Evolutionary conservation across 2,329 filamentous ascomycete genomes (phyloP), one percentile per base, ranked within the genome.

Genomic region (Colletotrichum cereale): DNA sequence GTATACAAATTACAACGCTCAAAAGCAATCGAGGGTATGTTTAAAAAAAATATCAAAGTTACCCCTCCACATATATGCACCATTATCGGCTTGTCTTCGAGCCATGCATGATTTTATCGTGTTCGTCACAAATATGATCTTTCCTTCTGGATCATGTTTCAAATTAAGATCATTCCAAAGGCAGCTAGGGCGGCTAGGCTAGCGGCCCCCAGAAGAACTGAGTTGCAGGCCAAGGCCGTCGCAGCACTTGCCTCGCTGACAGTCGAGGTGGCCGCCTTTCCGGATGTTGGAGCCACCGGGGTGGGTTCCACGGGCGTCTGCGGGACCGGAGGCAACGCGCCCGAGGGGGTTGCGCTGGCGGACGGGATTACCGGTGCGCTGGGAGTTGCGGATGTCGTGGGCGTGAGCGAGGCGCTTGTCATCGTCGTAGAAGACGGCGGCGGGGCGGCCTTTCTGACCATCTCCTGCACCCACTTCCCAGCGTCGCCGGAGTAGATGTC

Each of bases 391-490:
- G 66, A 48, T 11, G 7, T 12, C n/a, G 38, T 55, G n/a, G 55
- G 60, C n/a, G 38, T 55, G n/a, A 47, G 60, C 12, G 60, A 56
- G 24, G 61, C 11, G 36, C 26, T 60, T 34, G 53, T 40, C 24
- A 47, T 40, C 24, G 6, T 34, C 1, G 53, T 40, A 12, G 69
- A 61, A 29, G 69, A 56, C 24, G 31, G 56, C 16, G 53, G 31
- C 3, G 60, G 50, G 12, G 31, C 58, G 21, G 48, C 47, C 31
- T 56, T 56, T 2, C 66, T 42, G 34, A 72, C 60, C 53, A 71
- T 50, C 8, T 62, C 53, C 29, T 66, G 60, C 38, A 71, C 70
- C 70, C 70, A 72, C 36, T 70, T 66, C 14, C 70, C 70, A n/a
- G 66, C 70, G 11, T 64, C 61, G 18, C 24, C 26, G 10, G 66